These are phyloP conservation scores for Alternaria rosae DNA, from an alignment of 2,329 filamentous ascomycete genomes.

Conservation along the genomic window DNA sequence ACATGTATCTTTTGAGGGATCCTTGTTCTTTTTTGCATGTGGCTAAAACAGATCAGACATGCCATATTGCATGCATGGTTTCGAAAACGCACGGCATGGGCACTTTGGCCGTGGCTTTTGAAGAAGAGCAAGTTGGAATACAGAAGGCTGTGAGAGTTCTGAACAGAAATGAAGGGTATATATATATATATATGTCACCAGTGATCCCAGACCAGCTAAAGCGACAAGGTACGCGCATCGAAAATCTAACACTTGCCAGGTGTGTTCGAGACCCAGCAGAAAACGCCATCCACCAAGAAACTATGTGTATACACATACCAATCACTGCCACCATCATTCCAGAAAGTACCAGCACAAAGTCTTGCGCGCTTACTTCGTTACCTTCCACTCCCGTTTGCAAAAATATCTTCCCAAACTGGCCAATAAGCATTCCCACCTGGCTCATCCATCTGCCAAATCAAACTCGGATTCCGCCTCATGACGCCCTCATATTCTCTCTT, in stretches of 20 bases:
- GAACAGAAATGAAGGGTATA: neutral
- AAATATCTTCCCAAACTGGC: constrained; percentile 23
- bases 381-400: neutral
- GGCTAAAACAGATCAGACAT: neutral
- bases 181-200: neutral
- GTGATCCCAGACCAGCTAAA: too few relatives aligned
- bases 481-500: constrained; percentile 29
- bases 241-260: neutral
- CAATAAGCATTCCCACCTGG: constrained; percentile 16
- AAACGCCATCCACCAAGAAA: neutral
- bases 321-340: neutral
- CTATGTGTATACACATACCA: neutral
- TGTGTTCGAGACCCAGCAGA: neutral
- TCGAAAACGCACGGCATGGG: neutral
- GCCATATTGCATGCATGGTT: neutral
- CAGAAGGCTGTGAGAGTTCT: neutral
- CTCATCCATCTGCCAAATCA: constrained; percentile 38
- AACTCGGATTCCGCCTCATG: constrained; percentile 33
- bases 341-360: neutral
- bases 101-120: too few relatives aligned
- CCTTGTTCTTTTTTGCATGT: neutral
- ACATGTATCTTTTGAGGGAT: neutral
- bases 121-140: neutral
- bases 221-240: neutral
- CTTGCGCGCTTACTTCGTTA: neutral